These are phyloP conservation scores for Phalaenopsis hybrid DNA, from an alignment of 116 monocot genomes.

Conservation along the genomic window DNA sequence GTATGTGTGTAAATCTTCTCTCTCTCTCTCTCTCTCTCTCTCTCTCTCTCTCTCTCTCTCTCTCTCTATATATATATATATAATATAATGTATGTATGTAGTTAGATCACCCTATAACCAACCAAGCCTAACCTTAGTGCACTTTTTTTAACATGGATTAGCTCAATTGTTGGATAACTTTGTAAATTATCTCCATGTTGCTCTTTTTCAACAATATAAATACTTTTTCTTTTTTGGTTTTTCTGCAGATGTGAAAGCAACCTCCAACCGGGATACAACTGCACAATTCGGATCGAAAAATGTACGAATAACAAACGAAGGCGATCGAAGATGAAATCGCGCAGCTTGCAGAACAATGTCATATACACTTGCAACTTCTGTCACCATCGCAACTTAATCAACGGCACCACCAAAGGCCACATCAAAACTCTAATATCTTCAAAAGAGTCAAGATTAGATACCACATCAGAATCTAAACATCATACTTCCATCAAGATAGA, in stretches of 20 bases:
- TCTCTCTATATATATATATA: too few relatives aligned
- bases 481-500: not conserved
- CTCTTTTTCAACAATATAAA: too few relatives aligned
- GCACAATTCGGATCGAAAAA: slow-evolving; percentile 77
- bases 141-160: too few relatives aligned
- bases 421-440: slow-evolving; percentile 39
- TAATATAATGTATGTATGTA: too few relatives aligned
- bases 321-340: slow-evolving; percentile 16
- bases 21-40: too few relatives aligned
- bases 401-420: slow-evolving; percentile 45
- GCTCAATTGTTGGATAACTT: too few relatives aligned
- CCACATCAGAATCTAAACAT: not conserved
- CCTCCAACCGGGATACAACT: slow-evolving; percentile 73
- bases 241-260: slow-evolving; percentile 71
- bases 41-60: too few relatives aligned
- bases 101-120: too few relatives aligned
- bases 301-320: slow-evolving; percentile 30
- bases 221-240: not conserved
- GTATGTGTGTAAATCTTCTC: too few relatives aligned
- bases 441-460: not conserved
- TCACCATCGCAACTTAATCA: slow-evolving; percentile 40
- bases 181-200: too few relatives aligned
- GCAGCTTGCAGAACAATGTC: slow-evolving; percentile 44
- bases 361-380: slow-evolving; percentile 72
- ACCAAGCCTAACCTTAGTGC: too few relatives aligned